Evolutionary conservation across 176 grass and related monocot genomes (phyloP), one percentile per base, ranked within the genome.

Genomic region (Aegilops sharonensis): DNA sequence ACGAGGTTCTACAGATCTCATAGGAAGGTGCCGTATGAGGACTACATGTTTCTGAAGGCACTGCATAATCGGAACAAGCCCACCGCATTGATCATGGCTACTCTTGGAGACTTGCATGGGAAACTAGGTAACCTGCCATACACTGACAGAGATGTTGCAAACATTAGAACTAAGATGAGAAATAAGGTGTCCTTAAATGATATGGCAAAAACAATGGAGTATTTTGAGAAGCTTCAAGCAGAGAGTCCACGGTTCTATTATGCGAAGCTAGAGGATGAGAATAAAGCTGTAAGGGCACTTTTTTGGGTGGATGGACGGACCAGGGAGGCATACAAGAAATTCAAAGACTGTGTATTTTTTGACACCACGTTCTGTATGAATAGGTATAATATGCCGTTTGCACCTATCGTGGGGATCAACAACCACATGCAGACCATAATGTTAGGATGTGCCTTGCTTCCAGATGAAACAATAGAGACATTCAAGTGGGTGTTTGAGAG

Each of bases 291-390:
- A 5, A 39, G 37, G 37, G 37, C 6, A 39, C 37, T 39, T 39
- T 39, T 39, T 5, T 39, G 5, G 37, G 8, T 39, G 37, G 37
- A 39, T 39, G 37, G 37, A 39, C 7, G 37, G 5, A 39, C 37
- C 6, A 1, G 37, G 37, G 37, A 39, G 37, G 37, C 8, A 39
- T 39, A 39, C 8, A 39, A 39, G 6, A 39, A 39, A 39, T 39
- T 39, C 37, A 39, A 70, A 0, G 83, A 86, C 63, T 78, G 40
- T 7, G 17, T 84, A 0, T 34, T 42, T 17, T 89, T 89, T 25
- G 56, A 86, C 29, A 89, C 30, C 11, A 85, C n/a, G 0, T 89
- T 57, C 20, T 31, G 11, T 17, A 83, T 62, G 0, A 88, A 88
- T 1, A 70, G 42, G 0, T 89, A 84, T 4, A 42, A 56, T 3